Evolutionary conservation across 768 basidiomycete species (phyloP).

Genomic region (Nevesoporus exiguus): DNA sequence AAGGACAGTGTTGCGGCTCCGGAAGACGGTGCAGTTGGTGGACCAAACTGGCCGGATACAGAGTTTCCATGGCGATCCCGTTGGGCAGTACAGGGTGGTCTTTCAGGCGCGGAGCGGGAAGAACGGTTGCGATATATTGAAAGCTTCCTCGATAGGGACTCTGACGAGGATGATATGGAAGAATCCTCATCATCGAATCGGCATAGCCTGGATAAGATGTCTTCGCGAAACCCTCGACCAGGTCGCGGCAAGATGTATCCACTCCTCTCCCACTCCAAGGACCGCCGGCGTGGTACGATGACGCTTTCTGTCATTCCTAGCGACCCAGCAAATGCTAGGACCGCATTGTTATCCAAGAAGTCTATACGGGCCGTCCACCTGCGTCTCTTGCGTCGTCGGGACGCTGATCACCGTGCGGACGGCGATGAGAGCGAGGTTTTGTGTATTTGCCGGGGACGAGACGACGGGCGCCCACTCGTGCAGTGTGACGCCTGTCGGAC

Average conservation of each 20-base stretch:
- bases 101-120: conserved; percentile 51
- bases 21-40: conserved; percentile 38
- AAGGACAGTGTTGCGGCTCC: conserved; percentile 11
- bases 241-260: conserved; percentile 65
- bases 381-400: conserved; percentile 41
- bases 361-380: conserved; percentile 60
- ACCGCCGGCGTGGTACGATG: conserved; percentile 10
- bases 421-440: conserved; percentile 49
- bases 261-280: conserved; percentile 41
- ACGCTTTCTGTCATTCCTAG: conserved; percentile 43
- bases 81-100: conserved; percentile 50
- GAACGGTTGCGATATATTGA: conserved; percentile 65
- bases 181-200: conserved; percentile 16
- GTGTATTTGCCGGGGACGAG: conserved; percentile 64
- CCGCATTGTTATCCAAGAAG: conserved; percentile 68
- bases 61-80: conserved; percentile 77
- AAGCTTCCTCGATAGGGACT: conserved; percentile 69
- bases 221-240: conserved; percentile 18
- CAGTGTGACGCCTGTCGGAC: conserved; percentile 78
- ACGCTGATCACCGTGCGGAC: conserved; percentile 33
- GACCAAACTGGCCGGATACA: conserved; percentile 74
- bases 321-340: conserved; percentile 75
- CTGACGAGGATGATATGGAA: conserved; percentile 47
- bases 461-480: conserved; percentile 73
- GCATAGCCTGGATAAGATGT: conserved; percentile 10